Percentiles rank a stretch among this genome's conserved stretches.
Evolutionary conservation across 768 basidiomycete genomes (phyloP).

Genomic region (Rhizopogon sp.): DNA sequence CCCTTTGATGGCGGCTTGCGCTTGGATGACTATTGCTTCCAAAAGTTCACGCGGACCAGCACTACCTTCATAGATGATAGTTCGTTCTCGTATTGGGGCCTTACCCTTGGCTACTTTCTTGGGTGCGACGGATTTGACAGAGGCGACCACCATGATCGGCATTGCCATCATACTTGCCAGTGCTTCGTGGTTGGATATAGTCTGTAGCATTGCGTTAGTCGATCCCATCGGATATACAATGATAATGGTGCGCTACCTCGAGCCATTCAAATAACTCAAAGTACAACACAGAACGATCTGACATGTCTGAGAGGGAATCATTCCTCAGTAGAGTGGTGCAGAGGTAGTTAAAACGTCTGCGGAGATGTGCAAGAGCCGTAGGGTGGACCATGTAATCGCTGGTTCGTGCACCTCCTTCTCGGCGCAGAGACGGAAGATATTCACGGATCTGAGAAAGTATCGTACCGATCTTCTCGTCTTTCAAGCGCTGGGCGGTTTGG

Average conservation of each 20-base stretch:
- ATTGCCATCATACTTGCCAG: conserved; percentile 95
- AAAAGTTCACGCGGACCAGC: conserved; percentile 87
- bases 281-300: conserved; percentile 78
- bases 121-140: conserved; percentile 58
- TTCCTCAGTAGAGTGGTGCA: conserved; percentile 83
- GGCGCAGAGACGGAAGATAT: conserved; percentile 78
- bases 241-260: conserved; percentile 48
- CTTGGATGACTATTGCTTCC: conserved; percentile 89
- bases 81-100: conserved; percentile 67
- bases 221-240: not conserved
- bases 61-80: conserved; percentile 85
- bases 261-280: conserved; percentile 91
- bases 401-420: conserved; percentile 68
- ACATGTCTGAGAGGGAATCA: conserved; percentile 93
- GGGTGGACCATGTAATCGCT: conserved; percentile 94
- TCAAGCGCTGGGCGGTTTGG: conserved; percentile 59
- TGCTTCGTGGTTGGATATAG: conserved; percentile 89
- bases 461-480: conserved; percentile 69
- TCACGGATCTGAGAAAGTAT: conserved; percentile 70
- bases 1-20: conserved; percentile 87
- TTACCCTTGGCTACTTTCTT: conserved; percentile 44
- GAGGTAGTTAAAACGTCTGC: conserved; percentile 85
- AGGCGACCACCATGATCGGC: conserved; percentile 87
- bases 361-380: conserved; percentile 85
- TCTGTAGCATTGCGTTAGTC: conserved; percentile 39